Conservation (phyloP, 1,139 yeast species). For the Yamadazyma jaroonii region DNA sequence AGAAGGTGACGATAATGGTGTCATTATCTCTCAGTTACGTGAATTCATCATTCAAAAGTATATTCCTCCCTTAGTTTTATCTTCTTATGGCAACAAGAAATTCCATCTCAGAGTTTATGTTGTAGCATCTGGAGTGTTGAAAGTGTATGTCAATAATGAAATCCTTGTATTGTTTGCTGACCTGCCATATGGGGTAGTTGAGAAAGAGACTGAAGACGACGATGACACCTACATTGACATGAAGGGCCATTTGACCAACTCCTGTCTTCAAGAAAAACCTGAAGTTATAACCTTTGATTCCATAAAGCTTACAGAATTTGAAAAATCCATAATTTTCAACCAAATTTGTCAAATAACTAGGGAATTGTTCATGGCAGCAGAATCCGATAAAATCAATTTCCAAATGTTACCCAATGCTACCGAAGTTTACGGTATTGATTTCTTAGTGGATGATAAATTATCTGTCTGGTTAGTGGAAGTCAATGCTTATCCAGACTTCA, state of each 20-base stretch:
- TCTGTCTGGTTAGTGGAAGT: constrained; percentile 72
- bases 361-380: constrained; percentile 83
- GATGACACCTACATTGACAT: constrained; percentile 38
- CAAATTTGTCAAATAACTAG: constrained; percentile 61
- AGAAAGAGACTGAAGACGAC: constrained; percentile 12
- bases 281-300: constrained; percentile 68
- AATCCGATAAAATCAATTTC: constrained; percentile 77
- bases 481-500: constrained; percentile 93
- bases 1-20: constrained; percentile 49
- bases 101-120: constrained; percentile 89
- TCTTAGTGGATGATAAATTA: constrained; percentile 58
- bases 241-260: constrained; percentile 83
- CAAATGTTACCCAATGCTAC: constrained; percentile 82
- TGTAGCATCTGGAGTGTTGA: constrained; percentile 68
- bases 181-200: constrained; percentile 33
- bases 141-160: constrained; percentile 74
- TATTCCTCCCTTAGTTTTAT: constrained; percentile 61
- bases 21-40: constrained; percentile 81
- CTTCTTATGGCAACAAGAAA: constrained; percentile 62
- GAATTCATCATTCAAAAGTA: constrained; percentile 90
- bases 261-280: constrained; percentile 69
- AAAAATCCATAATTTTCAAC: constrained; percentile 37
- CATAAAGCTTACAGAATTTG: constrained; percentile 32
- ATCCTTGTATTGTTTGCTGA: constrained; percentile 82
- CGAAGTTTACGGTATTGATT: constrained; percentile 88